Evolutionary conservation across 257 asterid species (phyloP), one percentile per base, ranked within the genome.

Genomic region (Salvia miltiorrhiza): DNA sequence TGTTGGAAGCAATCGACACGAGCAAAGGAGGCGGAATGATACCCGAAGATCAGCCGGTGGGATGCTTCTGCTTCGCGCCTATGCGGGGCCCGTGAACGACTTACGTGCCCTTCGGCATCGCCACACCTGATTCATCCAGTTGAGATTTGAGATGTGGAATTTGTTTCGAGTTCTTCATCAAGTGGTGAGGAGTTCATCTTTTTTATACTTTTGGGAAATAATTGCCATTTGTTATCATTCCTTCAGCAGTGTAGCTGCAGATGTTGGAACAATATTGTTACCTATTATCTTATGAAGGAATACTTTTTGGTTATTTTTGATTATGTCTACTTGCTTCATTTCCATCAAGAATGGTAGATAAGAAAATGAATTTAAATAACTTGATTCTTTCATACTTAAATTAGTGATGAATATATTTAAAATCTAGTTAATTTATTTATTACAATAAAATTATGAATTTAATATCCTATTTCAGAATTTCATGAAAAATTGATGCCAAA

Each of bases 11-110:
- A 1, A 72, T 92, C 32, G 96, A 92, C 73, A 92, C 96, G 8
- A 89, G 90, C 86, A 92, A 84, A 71, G 95, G 97, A 52, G 97
- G 97, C 44, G 96, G 97, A 4, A 92, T 92, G 97, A 83, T 92
- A 71, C 92, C 97, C 2, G 96, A 89, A 58, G 96, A 89, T 67
- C 87, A 87, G 54, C 88, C 82, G 0, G 73, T 80, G 2, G 86
- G 93, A 11, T 91, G 93, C 71, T 87, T 91, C 72, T 91, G 97
- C 84, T 87, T 91, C 48, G 86, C 83, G 41, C 90, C 96, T 5
- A 59, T 80, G 2, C 87, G 95, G 5, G 95, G 97, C n/a, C 96
- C 96, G 14, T 92, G 79, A 82, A 43, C 7, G 35, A n/a, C n/a
- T n/a, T n/a, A n/a, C n/a, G n/a, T n/a, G n/a, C n/a, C n/a, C n/a